Evolutionary conservation across 1,284 basidiomycete genomes (phyloP).

Genomic region (Xanthoconium separans): DNA sequence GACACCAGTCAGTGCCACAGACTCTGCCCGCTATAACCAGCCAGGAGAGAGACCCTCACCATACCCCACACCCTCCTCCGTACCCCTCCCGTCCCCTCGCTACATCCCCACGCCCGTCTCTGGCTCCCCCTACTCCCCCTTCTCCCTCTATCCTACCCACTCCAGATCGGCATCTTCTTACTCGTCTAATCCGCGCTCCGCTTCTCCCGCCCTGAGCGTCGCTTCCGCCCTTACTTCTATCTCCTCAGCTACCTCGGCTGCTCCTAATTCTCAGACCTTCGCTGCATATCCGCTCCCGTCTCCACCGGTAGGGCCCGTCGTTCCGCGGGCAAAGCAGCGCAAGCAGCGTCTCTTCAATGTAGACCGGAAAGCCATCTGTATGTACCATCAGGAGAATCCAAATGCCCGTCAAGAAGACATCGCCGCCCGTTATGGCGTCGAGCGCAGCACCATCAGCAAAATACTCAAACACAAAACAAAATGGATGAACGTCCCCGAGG

Average conservation of each 20-base stretch:
- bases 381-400: conserved; percentile 62
- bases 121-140: conserved; percentile 32
- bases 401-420: conserved; percentile 80
- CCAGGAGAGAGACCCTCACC: conserved; percentile 21
- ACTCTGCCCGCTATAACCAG: conserved; percentile 29
- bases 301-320: conserved; percentile 27
- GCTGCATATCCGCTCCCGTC: conserved; percentile 31
- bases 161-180: conserved; percentile 46
- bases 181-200: conserved; percentile 49
- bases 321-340: conserved; percentile 51
- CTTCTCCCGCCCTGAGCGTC: conserved; percentile 61
- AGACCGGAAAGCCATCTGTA: conserved; percentile 78
- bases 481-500: conserved; percentile 71
- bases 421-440: conserved; percentile 72
- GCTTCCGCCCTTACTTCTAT: conserved; percentile 52
- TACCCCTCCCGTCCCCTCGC: conserved; percentile 31
- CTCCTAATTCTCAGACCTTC: conserved; percentile 35
- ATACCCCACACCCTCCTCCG: conserved; percentile 19
- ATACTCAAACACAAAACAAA: conserved; percentile 82
- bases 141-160: conserved; percentile 37
- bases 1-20: conserved; percentile 38
- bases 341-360: conserved; percentile 73
- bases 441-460: conserved; percentile 92
- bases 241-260: conserved; percentile 40
- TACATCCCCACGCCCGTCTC: conserved; percentile 35